These are phyloP conservation scores for Suillus cothurnatus DNA, from an alignment of 768 basidiomycete species.

Conservation along the genomic window DNA sequence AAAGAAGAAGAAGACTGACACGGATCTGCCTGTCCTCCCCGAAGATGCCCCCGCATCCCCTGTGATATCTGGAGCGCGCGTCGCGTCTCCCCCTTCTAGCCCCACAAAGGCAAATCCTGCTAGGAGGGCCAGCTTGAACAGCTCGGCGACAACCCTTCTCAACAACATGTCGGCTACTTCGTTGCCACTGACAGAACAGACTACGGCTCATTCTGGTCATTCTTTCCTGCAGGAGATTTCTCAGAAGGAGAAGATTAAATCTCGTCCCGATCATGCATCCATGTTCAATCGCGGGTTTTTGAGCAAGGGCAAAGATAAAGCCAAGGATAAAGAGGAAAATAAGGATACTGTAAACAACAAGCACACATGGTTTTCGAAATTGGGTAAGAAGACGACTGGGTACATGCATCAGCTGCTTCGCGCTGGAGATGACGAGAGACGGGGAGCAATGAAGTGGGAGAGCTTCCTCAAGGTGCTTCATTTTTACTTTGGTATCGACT, in stretches of 20 bases:
- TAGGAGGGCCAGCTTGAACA: conserved; percentile 16
- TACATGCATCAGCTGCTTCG: conserved; percentile 68
- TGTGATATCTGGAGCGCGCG: conserved; percentile 16
- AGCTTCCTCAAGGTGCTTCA: conserved; percentile 64
- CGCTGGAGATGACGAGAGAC: conserved; percentile 55
- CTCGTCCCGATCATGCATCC: conserved; percentile 60
- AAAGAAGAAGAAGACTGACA: conserved; percentile 65
- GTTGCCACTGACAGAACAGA: conserved; percentile 45
- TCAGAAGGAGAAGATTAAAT: conserved; percentile 70
- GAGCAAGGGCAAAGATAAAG: conserved; percentile 44
- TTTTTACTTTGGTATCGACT: neutral
- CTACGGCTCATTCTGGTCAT: conserved; percentile 65
- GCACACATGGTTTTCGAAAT: conserved; percentile 55
- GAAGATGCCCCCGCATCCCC: conserved; percentile 17
- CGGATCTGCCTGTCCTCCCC: conserved; percentile 25
- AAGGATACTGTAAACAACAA: conserved; percentile 36
- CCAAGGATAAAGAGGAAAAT: conserved; percentile 35
- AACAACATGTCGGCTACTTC: conserved; percentile 40
- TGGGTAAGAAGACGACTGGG: conserved; percentile 58
- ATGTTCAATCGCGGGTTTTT: conserved; percentile 53
- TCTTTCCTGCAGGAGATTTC: conserved; percentile 63
- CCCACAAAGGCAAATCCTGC: conserved; percentile 21
- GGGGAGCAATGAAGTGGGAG: conserved; percentile 79
- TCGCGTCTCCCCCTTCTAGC: conserved; percentile 23
- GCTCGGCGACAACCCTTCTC: conserved; percentile 23